phyloP scores from a whole-genome alignment of 2,329 filamentous ascomycete genomes.

The Raffaelea albimanens region DNA sequence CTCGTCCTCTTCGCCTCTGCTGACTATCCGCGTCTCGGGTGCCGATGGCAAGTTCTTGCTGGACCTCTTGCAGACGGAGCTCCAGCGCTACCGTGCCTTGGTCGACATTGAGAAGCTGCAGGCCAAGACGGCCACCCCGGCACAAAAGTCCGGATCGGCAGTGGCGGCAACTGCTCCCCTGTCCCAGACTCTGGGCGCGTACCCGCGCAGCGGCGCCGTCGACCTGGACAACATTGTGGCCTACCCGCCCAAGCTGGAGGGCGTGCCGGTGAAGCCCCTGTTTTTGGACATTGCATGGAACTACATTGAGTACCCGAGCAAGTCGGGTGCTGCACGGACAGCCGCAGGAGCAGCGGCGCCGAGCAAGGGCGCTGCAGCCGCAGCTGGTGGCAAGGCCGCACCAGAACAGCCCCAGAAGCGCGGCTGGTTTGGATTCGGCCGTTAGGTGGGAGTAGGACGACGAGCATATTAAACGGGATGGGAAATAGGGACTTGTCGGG shows the following conservation, averaged over 20 bases:
- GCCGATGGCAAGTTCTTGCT: conserved; percentile 50
- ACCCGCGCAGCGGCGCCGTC: conserved; percentile 54
- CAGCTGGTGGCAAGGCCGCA: conserved; percentile 18
- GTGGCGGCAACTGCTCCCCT: conserved; percentile 43
- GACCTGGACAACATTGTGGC: conserved; percentile 74
- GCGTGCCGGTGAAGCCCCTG: conserved; percentile 85
- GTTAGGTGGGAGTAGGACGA: conserved; percentile 22
- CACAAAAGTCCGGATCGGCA: not conserved
- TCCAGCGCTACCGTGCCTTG: conserved; percentile 74
- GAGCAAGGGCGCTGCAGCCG: conserved; percentile 10
- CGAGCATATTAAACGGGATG: not conserved
- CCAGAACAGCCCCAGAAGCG: conserved; percentile 46
- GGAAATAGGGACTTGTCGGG: not conserved
- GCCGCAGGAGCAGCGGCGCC: not conserved
- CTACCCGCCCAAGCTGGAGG: conserved; percentile 75
- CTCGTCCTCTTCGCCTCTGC: conserved; percentile 28
- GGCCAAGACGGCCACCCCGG: conserved; percentile 21
- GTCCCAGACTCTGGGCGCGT: conserved; percentile 66
- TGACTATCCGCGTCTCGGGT: conserved; percentile 58
- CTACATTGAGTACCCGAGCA: conserved; percentile 84
- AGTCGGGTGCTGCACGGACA: conserved; percentile 21
- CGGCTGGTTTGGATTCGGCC: conserved; percentile 70
- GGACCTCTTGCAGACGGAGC: conserved; percentile 56
- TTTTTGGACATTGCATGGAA: conserved; percentile 98
- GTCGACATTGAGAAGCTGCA: conserved; percentile 68